Evolutionary conservation across 108 stramenopile species (phyloP).

Genomic region (Cyclotella atomus): DNA sequence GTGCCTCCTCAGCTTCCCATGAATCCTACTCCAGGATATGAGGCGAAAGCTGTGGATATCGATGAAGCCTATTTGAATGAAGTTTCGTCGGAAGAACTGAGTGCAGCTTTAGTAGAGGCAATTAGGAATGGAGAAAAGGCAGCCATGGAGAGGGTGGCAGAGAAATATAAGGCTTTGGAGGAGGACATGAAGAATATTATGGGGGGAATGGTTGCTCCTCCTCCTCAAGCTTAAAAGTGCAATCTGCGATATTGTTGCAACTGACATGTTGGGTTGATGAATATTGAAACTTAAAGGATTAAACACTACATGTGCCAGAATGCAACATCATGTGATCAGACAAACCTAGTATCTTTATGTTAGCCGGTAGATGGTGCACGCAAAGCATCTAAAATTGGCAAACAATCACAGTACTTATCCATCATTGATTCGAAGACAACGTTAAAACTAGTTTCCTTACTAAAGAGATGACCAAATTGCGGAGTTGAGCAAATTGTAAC

Average conservation of each 20-base stretch:
- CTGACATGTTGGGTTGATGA: too few relatives aligned
- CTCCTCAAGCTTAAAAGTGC: neutral
- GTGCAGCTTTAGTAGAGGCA: conserved; percentile 63
- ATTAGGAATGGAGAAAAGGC: conserved; percentile 63
- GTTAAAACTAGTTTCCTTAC: conserved; percentile 8
- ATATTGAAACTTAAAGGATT: neutral
- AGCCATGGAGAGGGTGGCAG: conserved; percentile 63
- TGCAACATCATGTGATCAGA: too few relatives aligned
- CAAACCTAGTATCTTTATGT: too few relatives aligned
- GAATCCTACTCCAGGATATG: conserved; percentile 86
- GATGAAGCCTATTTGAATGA: conserved; percentile 74
- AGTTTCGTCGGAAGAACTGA: conserved; percentile 70
- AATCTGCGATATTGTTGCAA: neutral
- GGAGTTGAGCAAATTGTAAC: conserved; percentile 59
- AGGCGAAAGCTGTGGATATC: conserved; percentile 66
- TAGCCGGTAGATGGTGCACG: neutral
- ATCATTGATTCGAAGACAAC: conserved; percentile 49
- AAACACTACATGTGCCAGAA: too few relatives aligned
- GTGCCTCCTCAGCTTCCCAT: conserved; percentile 77
- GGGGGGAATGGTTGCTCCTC: conserved; percentile 40
- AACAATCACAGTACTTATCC: conserved; percentile 65
- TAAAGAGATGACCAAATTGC: conserved; percentile 42
- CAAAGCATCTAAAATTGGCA: conserved; percentile 35
- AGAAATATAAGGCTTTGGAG: conserved; percentile 74
- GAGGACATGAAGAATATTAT: conserved; percentile 60